Percentiles rank a stretch among this genome's conserved stretches.
Evolutionary conservation across 108 stramenopile species (phyloP).

Genomic region (Conticribra guillardii): DNA sequence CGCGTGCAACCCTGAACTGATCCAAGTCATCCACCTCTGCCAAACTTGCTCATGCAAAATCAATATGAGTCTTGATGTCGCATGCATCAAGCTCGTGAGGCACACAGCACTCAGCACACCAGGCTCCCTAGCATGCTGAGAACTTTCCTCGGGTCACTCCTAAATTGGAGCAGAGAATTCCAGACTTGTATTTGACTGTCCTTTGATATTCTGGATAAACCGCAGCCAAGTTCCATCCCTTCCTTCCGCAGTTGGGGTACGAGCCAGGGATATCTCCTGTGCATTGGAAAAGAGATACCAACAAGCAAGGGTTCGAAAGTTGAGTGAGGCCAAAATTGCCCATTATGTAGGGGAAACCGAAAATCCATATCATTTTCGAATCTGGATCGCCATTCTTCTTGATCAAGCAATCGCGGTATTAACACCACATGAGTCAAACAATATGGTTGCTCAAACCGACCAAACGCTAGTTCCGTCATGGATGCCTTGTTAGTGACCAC

Average conservation of each 20-base stretch:
- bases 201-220: constrained; percentile 4
- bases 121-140: constrained; percentile 10
- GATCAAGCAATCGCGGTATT: background rate
- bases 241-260: background rate
- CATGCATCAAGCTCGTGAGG: constrained; percentile 17
- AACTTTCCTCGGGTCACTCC: constrained; percentile 7
- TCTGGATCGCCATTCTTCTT: constrained; percentile 8
- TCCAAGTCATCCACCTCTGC: constrained; percentile 12
- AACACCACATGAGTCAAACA: constrained; percentile 3
- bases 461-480: background rate
- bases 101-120: constrained; percentile 23
- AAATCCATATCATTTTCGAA: constrained; percentile 9
- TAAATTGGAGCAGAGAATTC: constrained; percentile 31
- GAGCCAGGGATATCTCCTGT: background rate
- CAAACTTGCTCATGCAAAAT: constrained; percentile 13
- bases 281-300: constrained; percentile 8
- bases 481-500: background rate
- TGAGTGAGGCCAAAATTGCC: constrained; percentile 6
- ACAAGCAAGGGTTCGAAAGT: constrained; percentile 12
- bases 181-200: constrained; percentile 18
- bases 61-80: constrained; percentile 1
- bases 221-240: constrained; percentile 12
- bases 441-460: background rate
- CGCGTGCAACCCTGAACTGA: background rate
- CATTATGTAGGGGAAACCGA: constrained; percentile 6